Conservation (phyloP, 345 rosid species). For the thale cress (Arabidopsis thaliana) region TAIR10.1 NC_003075.7:8523001-8523500, state of each 20-base stretch:
- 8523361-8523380: constrained; percentile 84
- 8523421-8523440: constrained; percentile 63
- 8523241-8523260: constrained; percentile 73
- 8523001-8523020: constrained; percentile 87
- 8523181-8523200: constrained; percentile 68
- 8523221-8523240: constrained; percentile 51
- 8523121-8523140: constrained; percentile 66
- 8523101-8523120: constrained; percentile 82
- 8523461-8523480: constrained; percentile 71
- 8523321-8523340: constrained; percentile 56
- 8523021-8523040: constrained; percentile 72
- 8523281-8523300: constrained; percentile 27
- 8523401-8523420: constrained; percentile 70
- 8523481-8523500: constrained; percentile 94
- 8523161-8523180: constrained; percentile 70
- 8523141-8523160: constrained; percentile 58
- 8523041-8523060: constrained; percentile 49
- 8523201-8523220: constrained; percentile 69
- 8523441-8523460: constrained; percentile 77
- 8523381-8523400: constrained; percentile 72
- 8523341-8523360: constrained; percentile 75
- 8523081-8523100: constrained; percentile 80
- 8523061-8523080: constrained; percentile 82
- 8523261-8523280: constrained; percentile 58
- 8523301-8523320: constrained; percentile 36